phyloP scores from a whole-genome alignment of 2,329 filamentous ascomycete species.

The Pseudogymnoascus sp. region DNA sequence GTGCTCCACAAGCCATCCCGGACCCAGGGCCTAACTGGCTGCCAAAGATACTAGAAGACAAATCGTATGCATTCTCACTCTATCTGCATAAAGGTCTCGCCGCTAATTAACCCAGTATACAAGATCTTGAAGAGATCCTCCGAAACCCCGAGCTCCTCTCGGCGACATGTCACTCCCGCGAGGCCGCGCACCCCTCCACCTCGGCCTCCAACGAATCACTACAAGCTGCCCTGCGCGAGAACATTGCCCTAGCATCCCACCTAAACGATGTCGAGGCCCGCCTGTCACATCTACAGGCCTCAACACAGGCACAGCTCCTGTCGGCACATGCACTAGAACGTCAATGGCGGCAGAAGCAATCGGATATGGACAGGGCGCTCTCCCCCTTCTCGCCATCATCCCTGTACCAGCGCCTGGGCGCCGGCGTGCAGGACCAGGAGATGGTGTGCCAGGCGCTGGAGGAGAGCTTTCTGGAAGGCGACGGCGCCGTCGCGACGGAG shows the following conservation, averaged over 20 bases:
- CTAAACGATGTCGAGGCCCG: slow-evolving; percentile 51
- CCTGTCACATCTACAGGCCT: slow-evolving; percentile 53
- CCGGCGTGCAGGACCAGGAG: slow-evolving; percentile 75
- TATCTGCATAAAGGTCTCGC: slow-evolving; percentile 13
- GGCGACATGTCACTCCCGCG: slow-evolving; percentile 61
- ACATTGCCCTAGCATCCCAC: slow-evolving; percentile 59
- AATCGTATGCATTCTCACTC: slow-evolving; percentile 53
- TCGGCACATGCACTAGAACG: slow-evolving; percentile 79
- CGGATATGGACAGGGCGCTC: slow-evolving; percentile 78
- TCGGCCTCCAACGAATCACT: slow-evolving; percentile 56
- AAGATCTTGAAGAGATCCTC: slow-evolving; percentile 66
- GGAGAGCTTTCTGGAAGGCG: slow-evolving; percentile 70
- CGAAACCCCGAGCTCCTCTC: slow-evolving; percentile 57
- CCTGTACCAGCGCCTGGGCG: slow-evolving; percentile 72
- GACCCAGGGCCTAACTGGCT: slow-evolving; percentile 70
- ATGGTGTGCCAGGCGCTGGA: slow-evolving; percentile 72
- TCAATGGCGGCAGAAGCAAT: slow-evolving; percentile 84
- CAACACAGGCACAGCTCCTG: slow-evolving; percentile 72
- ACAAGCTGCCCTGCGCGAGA: slow-evolving; percentile 57
- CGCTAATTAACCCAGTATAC: slow-evolving; percentile 47
- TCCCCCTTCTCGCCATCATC: slow-evolving; percentile 78
- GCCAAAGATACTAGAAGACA: slow-evolving; percentile 66
- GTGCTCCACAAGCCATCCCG: slow-evolving; percentile 29
- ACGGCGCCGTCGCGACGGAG: slow-evolving; percentile 55
- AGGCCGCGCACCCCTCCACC: slow-evolving; percentile 65